Evolutionary conservation across 345 rosid genomes (phyloP), one percentile per base, ranked within the genome.

Genomic region (Brassica nigra): DNA sequence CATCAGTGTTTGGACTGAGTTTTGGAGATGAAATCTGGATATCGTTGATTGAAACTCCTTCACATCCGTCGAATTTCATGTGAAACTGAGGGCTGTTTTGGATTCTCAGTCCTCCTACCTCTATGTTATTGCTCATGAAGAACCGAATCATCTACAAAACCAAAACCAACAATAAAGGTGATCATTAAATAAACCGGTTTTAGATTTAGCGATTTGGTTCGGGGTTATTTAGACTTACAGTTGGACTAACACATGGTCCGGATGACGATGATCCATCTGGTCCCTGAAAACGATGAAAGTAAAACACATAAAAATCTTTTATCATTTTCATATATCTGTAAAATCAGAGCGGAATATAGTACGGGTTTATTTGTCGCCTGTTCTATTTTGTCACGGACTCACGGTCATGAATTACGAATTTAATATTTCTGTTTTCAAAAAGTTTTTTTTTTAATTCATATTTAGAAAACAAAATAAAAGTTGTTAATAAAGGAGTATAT

Each of bases 81-180:
- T 92, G 99, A 73, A 95, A 87, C 34, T 90, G 93, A 2, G 99
- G 99, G 54, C 98, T 95, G 88, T 95, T 95, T 78, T 95, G 97
- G 34, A 95, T 93, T 52, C 77, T 80, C 62, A 95, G 58, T 18
- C 89, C 93, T 70, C 77, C 89, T 0, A 92, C 91, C 2, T 68
- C 97, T 73, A 95, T 67, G 23, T 95, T 95, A 27, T 91, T 86
- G 89, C 99, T 95, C 96, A 95, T 89, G 87, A 95, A 95, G 84
- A 95, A 95, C 16, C 99, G 82, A 66, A 95, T 89, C 85, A 95
- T 74, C 99, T 95, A 89, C 9, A 64, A 73, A 33, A 3, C 28
- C 9, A 4, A 29, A 36, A 4, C 7, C 7, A 15, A 7, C 27
- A 0, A 23, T 1, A 16, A 9, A 58, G 3, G 5, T 0, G 6